phyloP scores from a whole-genome alignment of 2,329 filamentous ascomycete genomes.

The Cytospora schulzeri region DNA sequence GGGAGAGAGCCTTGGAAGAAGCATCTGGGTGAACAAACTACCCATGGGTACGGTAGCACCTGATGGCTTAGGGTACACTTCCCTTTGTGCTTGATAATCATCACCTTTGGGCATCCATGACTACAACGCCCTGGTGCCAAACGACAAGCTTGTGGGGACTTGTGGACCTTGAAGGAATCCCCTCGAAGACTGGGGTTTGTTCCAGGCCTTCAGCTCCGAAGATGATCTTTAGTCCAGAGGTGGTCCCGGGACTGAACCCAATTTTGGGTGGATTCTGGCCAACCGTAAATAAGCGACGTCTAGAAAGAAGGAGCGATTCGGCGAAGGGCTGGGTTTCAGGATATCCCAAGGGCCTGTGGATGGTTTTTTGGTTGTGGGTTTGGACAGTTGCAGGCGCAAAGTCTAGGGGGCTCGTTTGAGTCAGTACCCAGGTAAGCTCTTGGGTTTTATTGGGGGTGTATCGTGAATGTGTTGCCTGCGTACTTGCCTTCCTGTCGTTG shows the following conservation, averaged over 20 bases:
- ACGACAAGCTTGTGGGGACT: background rate
- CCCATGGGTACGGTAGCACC: background rate
- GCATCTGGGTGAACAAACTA: background rate
- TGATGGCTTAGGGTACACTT: background rate
- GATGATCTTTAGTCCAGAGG: background rate
- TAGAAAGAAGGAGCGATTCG: background rate
- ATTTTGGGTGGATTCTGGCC: background rate
- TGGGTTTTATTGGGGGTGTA: too few species aligned
- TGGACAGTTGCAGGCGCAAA: too few species aligned
- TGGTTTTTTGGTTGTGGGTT: too few species aligned
- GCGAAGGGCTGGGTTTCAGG: too few species aligned
- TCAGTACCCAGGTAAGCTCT: too few species aligned
- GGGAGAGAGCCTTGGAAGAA: background rate
- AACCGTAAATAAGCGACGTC: background rate
- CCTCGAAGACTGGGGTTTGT: background rate
- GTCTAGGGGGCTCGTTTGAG: too few species aligned
- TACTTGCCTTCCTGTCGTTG: background rate
- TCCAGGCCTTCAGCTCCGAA: background rate
- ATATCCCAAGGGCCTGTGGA: too few species aligned
- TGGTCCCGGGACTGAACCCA: too few species aligned
- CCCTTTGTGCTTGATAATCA: background rate
- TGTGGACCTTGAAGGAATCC: background rate
- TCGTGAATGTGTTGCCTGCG: too few species aligned
- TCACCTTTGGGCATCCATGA: background rate
- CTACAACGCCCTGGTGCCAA: background rate